These are phyloP conservation scores for Mycena maculata DNA, from an alignment of 768 basidiomycete species.

Conservation along the genomic window DNA sequence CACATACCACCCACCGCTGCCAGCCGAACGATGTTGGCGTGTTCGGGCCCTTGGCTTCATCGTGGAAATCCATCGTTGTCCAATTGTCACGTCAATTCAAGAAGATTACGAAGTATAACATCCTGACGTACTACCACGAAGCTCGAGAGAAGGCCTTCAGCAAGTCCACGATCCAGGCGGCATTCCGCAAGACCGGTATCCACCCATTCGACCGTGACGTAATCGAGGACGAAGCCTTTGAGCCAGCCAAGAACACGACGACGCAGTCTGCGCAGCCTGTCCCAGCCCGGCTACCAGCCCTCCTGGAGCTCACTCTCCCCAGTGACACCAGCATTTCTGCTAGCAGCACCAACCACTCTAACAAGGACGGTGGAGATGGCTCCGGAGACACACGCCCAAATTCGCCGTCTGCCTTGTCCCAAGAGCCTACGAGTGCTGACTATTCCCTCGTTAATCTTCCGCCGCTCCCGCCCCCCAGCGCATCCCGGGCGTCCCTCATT, in stretches of 20 bases:
- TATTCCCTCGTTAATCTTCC: not conserved
- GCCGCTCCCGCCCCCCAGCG: not conserved
- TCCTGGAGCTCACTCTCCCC: too few species aligned
- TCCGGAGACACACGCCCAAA: too few species aligned
- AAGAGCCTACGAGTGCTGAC: too few species aligned
- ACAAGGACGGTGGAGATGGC: too few species aligned
- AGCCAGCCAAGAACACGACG: conserved; percentile 39
- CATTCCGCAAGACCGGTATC: conserved; percentile 47
- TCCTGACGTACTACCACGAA: conserved; percentile 39
- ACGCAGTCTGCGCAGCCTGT: conserved; percentile 1
- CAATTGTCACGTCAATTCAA: conserved; percentile 21
- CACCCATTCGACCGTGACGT: conserved; percentile 40
- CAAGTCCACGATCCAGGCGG: conserved; percentile 40
- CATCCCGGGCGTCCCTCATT: not conserved
- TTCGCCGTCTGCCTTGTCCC: too few species aligned
- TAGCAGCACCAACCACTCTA: too few species aligned
- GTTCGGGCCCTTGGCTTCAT: conserved; percentile 48
- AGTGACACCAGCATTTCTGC: too few species aligned
- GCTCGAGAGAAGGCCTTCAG: conserved; percentile 42
- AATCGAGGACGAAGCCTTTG: conserved; percentile 36
- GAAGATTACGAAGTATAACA: conserved; percentile 44
- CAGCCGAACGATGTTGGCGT: conserved; percentile 52
- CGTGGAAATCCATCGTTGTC: conserved; percentile 46
- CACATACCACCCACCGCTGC: conserved; percentile 51
- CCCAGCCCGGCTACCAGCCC: not conserved